Evolutionary conservation across 2,329 filamentous ascomycete species (phyloP).

Genomic region (Fusarium sambucinum): DNA sequence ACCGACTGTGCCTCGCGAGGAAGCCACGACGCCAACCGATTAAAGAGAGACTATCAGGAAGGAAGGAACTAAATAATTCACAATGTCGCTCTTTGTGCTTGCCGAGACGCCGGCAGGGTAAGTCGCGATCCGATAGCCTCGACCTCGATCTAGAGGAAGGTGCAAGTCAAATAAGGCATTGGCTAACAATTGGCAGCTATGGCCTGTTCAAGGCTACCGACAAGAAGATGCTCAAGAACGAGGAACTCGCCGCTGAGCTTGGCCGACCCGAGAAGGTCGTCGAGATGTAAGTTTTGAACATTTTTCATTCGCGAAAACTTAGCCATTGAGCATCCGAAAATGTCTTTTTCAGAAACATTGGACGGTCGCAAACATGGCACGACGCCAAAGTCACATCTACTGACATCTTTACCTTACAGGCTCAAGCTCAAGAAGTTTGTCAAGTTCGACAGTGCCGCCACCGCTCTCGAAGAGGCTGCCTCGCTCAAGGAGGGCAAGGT

Average conservation of each 20-base stretch:
- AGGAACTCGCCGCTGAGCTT: conserved; percentile 80
- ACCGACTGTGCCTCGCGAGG: conserved; percentile 55
- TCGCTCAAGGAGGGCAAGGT: conserved; percentile 94
- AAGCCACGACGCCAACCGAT: conserved; percentile 51
- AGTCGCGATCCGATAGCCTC: conserved; percentile 52
- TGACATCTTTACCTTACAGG: conserved; percentile 58
- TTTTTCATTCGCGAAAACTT: conserved; percentile 20
- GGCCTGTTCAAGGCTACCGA: conserved; percentile 98
- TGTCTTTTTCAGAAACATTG: conserved; percentile 23
- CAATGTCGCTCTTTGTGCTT: conserved; percentile 91
- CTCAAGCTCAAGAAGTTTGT: conserved; percentile 96
- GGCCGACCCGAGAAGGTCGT: conserved; percentile 86
- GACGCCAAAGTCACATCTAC: background rate
- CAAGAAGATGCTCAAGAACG: conserved; percentile 95
- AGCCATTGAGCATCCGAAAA: conserved; percentile 1
- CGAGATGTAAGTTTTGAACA: conserved; percentile 73
- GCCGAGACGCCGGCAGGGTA: conserved; percentile 89
- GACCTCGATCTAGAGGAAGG: conserved; percentile 23
- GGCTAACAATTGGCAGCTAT: conserved; percentile 73
- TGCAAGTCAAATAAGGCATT: conserved; percentile 13
- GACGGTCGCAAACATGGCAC: conserved; percentile 12
- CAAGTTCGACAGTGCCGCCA: conserved; percentile 95
- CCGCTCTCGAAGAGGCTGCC: conserved; percentile 90
- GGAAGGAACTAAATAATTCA: conserved; percentile 54
- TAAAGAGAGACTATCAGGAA: conserved; percentile 50